phyloP scores from a whole-genome alignment of 1,284 basidiomycete genomes.

The Thecaphora frezii region DNA sequence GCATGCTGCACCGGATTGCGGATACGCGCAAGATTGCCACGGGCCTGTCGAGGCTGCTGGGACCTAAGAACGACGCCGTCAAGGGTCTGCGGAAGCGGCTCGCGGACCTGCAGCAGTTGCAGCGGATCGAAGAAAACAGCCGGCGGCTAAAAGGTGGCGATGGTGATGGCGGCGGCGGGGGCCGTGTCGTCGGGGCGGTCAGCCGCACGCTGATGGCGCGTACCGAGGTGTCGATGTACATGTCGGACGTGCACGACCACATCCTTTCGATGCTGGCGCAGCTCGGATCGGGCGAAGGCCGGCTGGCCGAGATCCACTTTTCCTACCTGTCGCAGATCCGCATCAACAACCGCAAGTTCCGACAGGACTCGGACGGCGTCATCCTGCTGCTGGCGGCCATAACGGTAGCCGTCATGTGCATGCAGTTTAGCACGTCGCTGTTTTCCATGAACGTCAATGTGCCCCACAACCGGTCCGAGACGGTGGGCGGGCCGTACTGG shows the following conservation, averaged over 20 bases:
- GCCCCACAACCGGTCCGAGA: constrained; percentile 60
- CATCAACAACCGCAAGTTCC: constrained; percentile 63
- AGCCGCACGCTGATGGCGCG: constrained; percentile 25
- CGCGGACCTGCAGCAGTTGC: constrained; percentile 59
- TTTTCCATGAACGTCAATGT: constrained; percentile 64
- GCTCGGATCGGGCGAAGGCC: constrained; percentile 82
- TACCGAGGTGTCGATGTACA: constrained; percentile 67
- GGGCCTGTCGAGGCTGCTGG: constrained; percentile 74
- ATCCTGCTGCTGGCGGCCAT: constrained; percentile 65
- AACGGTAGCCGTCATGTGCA: constrained; percentile 68
- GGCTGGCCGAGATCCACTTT: constrained; percentile 83
- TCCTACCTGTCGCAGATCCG: constrained; percentile 79
- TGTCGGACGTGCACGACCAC: constrained; percentile 93
- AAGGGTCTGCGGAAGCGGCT: constrained; percentile 76
- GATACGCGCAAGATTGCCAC: constrained; percentile 79
- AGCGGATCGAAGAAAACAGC: constrained; percentile 23
- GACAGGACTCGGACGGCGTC: constrained; percentile 29
- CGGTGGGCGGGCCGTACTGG: constrained; percentile 1
- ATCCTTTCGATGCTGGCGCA: constrained; percentile 83
- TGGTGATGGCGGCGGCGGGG: neutral
- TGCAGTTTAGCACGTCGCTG: constrained; percentile 38
- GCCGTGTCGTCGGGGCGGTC: constrained; percentile 19
- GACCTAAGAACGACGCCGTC: constrained; percentile 80
- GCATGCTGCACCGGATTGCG: constrained; percentile 73
- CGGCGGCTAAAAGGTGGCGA: neutral